Evolutionary conservation across 2,329 filamentous ascomycete species (phyloP), one percentile per base, ranked within the genome.

Genomic region (Graphium sp.): DNA sequence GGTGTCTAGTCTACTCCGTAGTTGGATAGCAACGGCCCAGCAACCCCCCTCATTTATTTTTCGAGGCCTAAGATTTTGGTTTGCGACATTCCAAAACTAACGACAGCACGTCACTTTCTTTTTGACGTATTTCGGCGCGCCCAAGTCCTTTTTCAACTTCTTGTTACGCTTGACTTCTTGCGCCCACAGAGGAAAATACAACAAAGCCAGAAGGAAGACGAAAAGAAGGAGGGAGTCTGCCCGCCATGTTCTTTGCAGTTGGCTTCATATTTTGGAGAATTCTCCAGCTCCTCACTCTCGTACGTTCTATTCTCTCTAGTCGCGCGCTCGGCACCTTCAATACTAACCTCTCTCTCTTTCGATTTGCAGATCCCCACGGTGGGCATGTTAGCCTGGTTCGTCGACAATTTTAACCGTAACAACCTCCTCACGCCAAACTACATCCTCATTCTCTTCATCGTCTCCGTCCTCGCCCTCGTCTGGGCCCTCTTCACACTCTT

Each of bases 311-410:
- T 22, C 19, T 13, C 13, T 8, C 29, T 17, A 6, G 12, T 7
- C n/a, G 13, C 14, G 26, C 14, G 15, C 24, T 24, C 11, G n/a
- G 20, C 4, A 6, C 19, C 12, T 14, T 18, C 23, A 6, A 28
- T 33, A 29, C 41, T 30, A 18, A 32, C 25, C 11, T 9, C 20
- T 27, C 11, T 14, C 19, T 26, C 22, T 24, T n/a, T 22, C 27
- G 22, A 6, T 12, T 6, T 2, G 10, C 37, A 76, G 71, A 73
- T 74, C 45, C 70, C 70, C 24, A 62, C 55, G 15, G 60, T 77
- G 48, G 71, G 72, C 50, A 74, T 77, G 64, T 63, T 75, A 30
- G 61, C 66, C 40, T 76, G 63, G 56, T 76, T 77, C 45, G 64
- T 77, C 37, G 50, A 74, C 48, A 58, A 60, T 38, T 75, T 67